Evolutionary conservation across 78 protist genomes (phyloP).

Genomic region (Pigoraptor vietnamica): DNA sequence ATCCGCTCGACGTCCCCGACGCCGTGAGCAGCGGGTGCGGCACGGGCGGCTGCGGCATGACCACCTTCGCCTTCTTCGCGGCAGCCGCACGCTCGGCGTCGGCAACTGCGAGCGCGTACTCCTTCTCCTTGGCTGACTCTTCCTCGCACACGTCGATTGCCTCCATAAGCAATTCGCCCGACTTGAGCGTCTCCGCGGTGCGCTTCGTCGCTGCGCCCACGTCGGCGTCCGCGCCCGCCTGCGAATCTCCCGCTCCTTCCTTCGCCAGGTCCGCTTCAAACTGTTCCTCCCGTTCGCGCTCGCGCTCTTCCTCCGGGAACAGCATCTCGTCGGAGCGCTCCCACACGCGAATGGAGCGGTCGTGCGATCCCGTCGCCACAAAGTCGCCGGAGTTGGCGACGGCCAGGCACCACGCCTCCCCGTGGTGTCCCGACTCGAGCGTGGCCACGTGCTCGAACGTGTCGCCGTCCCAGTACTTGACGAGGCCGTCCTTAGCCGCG

Average conservation of each 20-base stretch:
- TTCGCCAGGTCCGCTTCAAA: not conserved
- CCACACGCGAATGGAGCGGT: slow-evolving; percentile 78
- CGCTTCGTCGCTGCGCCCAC: slow-evolving; percentile 32
- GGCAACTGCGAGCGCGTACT: slow-evolving; percentile 1
- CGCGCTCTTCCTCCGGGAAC: slow-evolving; percentile 69
- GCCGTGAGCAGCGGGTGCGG: not conserved
- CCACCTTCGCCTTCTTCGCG: not conserved
- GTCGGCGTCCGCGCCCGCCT: slow-evolving; percentile 4
- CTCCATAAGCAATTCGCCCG: slow-evolving; percentile 70
- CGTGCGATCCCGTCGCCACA: slow-evolving; percentile 59
- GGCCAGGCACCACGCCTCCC: slow-evolving; percentile 57
- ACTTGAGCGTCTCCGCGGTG: slow-evolving; percentile 45
- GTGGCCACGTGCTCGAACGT: slow-evolving; percentile 55
- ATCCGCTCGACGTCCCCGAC: not conserved
- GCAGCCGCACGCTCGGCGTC: not conserved
- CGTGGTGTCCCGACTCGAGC: slow-evolving; percentile 66
- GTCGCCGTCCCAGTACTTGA: slow-evolving; percentile 73
- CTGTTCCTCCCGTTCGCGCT: slow-evolving; percentile 39
- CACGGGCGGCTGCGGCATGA: not conserved
- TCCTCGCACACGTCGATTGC: slow-evolving; percentile 43
- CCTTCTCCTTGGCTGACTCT: slow-evolving; percentile 18
- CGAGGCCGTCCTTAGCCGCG: slow-evolving; percentile 59
- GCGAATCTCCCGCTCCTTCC: not conserved
- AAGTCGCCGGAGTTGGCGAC: slow-evolving; percentile 26
- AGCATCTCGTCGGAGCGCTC: slow-evolving; percentile 76